phyloP scores from a whole-genome alignment of 495 filamentous ascomycete genomes.

The Tuber microsphaerosporum region DNA sequence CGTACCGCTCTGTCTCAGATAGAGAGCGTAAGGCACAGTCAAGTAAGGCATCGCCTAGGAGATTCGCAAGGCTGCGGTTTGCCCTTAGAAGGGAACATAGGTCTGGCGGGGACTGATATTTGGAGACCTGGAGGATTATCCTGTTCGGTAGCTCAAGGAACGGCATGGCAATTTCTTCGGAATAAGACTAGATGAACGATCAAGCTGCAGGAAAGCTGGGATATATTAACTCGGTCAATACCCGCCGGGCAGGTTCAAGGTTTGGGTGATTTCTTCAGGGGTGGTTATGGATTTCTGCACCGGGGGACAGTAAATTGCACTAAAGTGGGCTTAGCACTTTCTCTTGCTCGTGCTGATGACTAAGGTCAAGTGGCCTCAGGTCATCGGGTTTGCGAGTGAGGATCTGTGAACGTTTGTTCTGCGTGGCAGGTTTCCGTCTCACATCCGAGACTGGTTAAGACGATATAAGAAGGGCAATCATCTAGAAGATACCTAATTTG shows the following conservation, averaged over 20 bases:
- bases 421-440: not conserved
- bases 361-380: not conserved
- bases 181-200: not conserved
- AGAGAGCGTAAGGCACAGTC: not conserved
- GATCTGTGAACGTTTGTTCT: not conserved
- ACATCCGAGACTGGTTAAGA: not conserved
- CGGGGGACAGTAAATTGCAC: not conserved
- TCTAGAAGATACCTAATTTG: not conserved
- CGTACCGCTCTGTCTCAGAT: not conserved
- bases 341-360: not conserved
- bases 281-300: not conserved
- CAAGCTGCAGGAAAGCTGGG: not conserved
- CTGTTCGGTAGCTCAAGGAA: not conserved
- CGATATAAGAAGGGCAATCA: not conserved
- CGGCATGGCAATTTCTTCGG: not conserved
- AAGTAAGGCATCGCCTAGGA: not conserved
- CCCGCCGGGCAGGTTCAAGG: not conserved
- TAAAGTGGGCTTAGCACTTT: not conserved
- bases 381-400: not conserved
- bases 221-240: not conserved
- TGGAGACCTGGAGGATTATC: not conserved
- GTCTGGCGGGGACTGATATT: conserved; percentile 2
- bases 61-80: not conserved
- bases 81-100: not conserved
- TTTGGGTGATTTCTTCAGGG: not conserved